A percentile compares a stretch with the other conserved stretches of the same genome.
Conservation (phyloP, 345 rosid genomes). For the thale cress (Arabidopsis thaliana) region DNA sequence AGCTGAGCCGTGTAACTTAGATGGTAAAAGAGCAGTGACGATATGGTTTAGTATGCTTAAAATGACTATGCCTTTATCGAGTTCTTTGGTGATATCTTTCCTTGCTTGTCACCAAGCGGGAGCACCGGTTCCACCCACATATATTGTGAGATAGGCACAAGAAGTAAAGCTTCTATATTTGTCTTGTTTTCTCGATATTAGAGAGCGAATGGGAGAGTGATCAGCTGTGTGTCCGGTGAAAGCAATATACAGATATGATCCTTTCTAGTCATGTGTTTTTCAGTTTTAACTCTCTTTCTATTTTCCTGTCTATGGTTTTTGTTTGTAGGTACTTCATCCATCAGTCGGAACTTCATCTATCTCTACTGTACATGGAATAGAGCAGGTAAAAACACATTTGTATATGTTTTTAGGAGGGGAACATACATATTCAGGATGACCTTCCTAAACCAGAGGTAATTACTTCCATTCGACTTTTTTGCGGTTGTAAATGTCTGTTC, state of each 20-base stretch:
- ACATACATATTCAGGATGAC: too few relatives aligned
- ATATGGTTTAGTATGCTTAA: conserved; percentile 67
- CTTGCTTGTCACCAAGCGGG: conserved; percentile 77
- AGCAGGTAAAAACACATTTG: too few relatives aligned
- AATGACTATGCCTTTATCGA: conserved; percentile 59
- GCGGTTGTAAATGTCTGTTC: too few relatives aligned
- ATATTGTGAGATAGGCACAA: conserved; percentile 67
- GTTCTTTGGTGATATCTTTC: conserved; percentile 69
- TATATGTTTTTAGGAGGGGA: too few relatives aligned
- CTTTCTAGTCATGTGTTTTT: too few relatives aligned
- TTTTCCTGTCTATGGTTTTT: too few relatives aligned
- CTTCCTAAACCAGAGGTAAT: too few relatives aligned
- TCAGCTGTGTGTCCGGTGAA: conserved; percentile 67
- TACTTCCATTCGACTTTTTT: too few relatives aligned
- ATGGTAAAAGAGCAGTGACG: conserved; percentile 64
- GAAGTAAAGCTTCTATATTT: conserved; percentile 78
- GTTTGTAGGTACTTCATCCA: too few relatives aligned
- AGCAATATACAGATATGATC: conserved; percentile 19
- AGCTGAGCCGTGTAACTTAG: conserved; percentile 57
- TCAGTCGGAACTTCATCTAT: too few relatives aligned
- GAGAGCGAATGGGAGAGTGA: conserved; percentile 54
- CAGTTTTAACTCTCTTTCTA: too few relatives aligned
- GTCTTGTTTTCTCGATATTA: conserved; percentile 66
- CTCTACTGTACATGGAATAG: too few relatives aligned
- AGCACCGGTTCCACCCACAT: conserved; percentile 71